phyloP scores from a whole-genome alignment of 495 filamentous ascomycete genomes.

The Xylaria grammica region DNA sequence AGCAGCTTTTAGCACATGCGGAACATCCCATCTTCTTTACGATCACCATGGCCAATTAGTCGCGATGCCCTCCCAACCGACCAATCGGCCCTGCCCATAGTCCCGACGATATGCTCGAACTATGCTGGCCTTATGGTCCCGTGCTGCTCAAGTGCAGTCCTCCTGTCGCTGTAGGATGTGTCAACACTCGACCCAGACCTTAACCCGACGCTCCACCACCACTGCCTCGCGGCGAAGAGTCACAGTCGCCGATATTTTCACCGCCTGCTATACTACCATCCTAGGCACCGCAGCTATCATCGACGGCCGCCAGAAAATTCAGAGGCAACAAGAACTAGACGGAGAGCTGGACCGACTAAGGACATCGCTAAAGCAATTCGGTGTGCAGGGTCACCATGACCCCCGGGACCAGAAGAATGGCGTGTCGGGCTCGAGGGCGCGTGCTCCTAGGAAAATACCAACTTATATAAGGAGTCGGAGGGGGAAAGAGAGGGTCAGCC shows the following conservation, averaged over 20 bases:
- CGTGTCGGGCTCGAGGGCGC: not conserved
- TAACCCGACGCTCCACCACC: conserved; percentile 60
- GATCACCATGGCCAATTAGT: conserved; percentile 21
- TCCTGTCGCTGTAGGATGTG: conserved; percentile 70
- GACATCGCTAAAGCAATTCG: conserved; percentile 40
- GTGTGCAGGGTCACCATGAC: conserved; percentile 26
- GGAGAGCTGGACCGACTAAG: conserved; percentile 56
- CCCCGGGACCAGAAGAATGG: not conserved
- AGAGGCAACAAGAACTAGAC: conserved; percentile 68
- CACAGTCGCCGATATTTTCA: conserved; percentile 66
- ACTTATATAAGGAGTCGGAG: not conserved
- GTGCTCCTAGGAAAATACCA: not conserved
- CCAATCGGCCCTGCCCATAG: conserved; percentile 19
- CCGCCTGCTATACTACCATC: conserved; percentile 72
- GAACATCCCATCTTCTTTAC: not conserved
- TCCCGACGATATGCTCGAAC: conserved; percentile 42
- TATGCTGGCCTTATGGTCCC: conserved; percentile 77
- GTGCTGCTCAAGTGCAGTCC: conserved; percentile 63
- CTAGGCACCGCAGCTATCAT: conserved; percentile 72
- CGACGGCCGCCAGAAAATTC: conserved; percentile 67
- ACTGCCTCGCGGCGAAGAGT: conserved; percentile 57
- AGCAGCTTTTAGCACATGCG: not conserved
- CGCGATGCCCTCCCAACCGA: not conserved
- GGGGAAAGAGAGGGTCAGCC: not conserved
- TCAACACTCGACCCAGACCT: conserved; percentile 56